Percentiles rank a stretch among this genome's conserved stretches.
phyloP scores from a whole-genome alignment of 495 filamentous ascomycete genomes.

The Xylaria palmicola region DNA sequence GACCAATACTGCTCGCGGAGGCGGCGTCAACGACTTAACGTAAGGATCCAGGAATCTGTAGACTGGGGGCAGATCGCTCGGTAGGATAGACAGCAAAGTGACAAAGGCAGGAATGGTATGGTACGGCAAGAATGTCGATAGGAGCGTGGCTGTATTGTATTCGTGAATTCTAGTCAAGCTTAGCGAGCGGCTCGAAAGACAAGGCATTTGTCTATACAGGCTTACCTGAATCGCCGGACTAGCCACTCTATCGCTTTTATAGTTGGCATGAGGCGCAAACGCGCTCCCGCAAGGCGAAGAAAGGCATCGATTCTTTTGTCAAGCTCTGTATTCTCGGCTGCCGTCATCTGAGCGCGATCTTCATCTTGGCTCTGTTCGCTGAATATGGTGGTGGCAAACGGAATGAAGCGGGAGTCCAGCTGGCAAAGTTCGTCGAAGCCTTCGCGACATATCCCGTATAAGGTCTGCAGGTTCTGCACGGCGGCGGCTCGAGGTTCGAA shows the following conservation, averaged over 20 bases:
- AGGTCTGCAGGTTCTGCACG: slow-evolving; percentile 80
- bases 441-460: slow-evolving; percentile 82
- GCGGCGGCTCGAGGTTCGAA: slow-evolving; percentile 81
- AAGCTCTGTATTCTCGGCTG: slow-evolving; percentile 74
- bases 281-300: slow-evolving; percentile 70
- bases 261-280: slow-evolving; percentile 77
- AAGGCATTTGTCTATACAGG: not conserved
- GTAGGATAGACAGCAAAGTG: slow-evolving; percentile 79
- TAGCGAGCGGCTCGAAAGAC: slow-evolving; percentile 26
- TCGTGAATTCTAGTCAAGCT: slow-evolving; percentile 73
- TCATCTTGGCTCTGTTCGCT: slow-evolving; percentile 85
- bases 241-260: slow-evolving; percentile 94
- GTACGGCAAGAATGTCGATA: slow-evolving; percentile 92
- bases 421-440: slow-evolving; percentile 88
- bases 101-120: slow-evolving; percentile 78
- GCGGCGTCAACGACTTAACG: slow-evolving; percentile 66
- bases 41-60: slow-evolving; percentile 86
- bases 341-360: slow-evolving; percentile 81
- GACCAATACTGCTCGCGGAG: slow-evolving; percentile 76
- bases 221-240: slow-evolving; percentile 81
- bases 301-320: slow-evolving; percentile 77
- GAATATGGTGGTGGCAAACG: slow-evolving; percentile 73
- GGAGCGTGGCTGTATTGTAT: slow-evolving; percentile 72
- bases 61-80: slow-evolving; percentile 65
- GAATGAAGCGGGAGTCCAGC: slow-evolving; percentile 71